Evolutionary conservation across 1,284 basidiomycete species (phyloP).

Genomic region (Fomitopsis palustris): DNA sequence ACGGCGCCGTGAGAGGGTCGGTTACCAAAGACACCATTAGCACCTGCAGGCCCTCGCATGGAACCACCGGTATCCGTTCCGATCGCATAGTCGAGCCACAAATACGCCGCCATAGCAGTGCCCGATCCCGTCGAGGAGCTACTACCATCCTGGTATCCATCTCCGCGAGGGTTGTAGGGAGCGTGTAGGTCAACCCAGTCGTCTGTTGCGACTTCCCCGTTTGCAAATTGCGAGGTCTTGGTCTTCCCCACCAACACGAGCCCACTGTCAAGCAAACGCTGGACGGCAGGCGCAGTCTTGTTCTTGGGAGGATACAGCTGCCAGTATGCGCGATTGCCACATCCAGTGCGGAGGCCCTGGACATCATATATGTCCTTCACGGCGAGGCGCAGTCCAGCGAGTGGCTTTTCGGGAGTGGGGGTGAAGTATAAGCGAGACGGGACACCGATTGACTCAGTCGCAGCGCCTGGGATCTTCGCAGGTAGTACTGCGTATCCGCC

Average conservation of each 20-base stretch:
- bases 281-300: conserved; percentile 39
- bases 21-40: conserved; percentile 37
- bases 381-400: conserved; percentile 28
- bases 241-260: conserved; percentile 49
- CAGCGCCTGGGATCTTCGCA: conserved; percentile 24
- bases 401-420: conserved; percentile 24
- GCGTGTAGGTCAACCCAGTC: conserved; percentile 51
- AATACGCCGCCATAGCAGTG: conserved; percentile 34
- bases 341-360: conserved; percentile 26
- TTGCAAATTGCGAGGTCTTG: conserved; percentile 54
- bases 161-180: conserved; percentile 51
- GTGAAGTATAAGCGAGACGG: conserved; percentile 31
- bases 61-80: conserved; percentile 41
- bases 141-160: conserved; percentile 44
- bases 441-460: conserved; percentile 27
- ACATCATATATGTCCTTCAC: conserved; percentile 33
- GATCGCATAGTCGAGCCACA: conserved; percentile 38
- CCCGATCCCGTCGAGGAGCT: conserved; percentile 39
- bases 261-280: conserved; percentile 44
- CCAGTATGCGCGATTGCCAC: conserved; percentile 31
- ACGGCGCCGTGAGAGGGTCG: conserved; percentile 36
- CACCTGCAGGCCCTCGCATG: conserved; percentile 38
- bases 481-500: conserved; percentile 24
- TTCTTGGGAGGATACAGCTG: conserved; percentile 29
- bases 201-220: conserved; percentile 49